Conservation (phyloP, 163 green algal species). For the Chlorella variabilis region DNA sequence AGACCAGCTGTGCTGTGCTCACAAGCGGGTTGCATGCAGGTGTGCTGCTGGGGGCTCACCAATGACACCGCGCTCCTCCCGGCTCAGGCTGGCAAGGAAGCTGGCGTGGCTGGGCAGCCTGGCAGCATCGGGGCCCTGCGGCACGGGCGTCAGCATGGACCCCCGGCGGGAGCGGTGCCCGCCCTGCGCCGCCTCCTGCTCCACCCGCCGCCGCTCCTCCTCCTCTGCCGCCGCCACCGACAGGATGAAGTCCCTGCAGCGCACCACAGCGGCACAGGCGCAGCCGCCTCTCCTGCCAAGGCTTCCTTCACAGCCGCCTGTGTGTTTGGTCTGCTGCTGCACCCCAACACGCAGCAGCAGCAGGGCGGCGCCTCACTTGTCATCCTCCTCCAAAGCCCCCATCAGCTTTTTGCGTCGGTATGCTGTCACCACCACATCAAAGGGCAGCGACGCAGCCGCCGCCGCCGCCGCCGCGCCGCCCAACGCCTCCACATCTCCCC, state of each 20-base stretch:
- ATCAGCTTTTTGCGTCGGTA: slow-evolving; percentile 71
- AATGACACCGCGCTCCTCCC: slow-evolving; percentile 27
- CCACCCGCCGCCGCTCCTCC: neutral
- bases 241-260: slow-evolving; percentile 8
- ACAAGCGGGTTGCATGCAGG: neutral
- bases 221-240: neutral
- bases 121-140: neutral
- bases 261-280: neutral
- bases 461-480: neutral
- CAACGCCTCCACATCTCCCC: too few species aligned
- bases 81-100: slow-evolving; percentile 26
- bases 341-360: neutral
- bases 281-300: neutral
- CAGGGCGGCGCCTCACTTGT: slow-evolving; percentile 45
- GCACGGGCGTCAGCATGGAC: neutral
- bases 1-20: too few species aligned
- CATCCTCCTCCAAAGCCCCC: slow-evolving; percentile 37
- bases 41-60: neutral
- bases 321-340: neutral
- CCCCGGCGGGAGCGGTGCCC: neutral
- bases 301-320: neutral
- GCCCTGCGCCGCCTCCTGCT: slow-evolving; percentile 1
- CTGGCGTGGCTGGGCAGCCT: slow-evolving; percentile 20
- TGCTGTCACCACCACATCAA: slow-evolving; percentile 76
- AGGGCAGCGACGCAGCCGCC: slow-evolving; percentile 60